Conservation (phyloP, 371 early-diverging fungal genomes). For the Mucor plumbeus region DNA sequence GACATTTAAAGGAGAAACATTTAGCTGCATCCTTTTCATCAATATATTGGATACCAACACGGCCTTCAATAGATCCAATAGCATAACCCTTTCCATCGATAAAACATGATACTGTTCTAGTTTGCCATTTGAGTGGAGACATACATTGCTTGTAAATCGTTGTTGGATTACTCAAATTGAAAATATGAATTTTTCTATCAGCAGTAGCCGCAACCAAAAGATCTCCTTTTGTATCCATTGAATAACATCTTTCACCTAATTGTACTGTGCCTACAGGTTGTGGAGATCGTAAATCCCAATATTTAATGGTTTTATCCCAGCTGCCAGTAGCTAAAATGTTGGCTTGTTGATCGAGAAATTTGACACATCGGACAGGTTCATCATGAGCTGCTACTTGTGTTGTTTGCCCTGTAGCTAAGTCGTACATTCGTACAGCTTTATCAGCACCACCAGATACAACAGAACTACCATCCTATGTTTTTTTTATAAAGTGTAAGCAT, state of each 20-base stretch:
- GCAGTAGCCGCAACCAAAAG: slow-evolving; percentile 45
- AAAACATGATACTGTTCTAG: slow-evolving; percentile 80
- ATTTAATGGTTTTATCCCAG: slow-evolving; percentile 95
- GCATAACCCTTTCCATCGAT: slow-evolving; percentile 83
- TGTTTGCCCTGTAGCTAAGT: slow-evolving; percentile 79
- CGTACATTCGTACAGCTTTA: slow-evolving; percentile 79
- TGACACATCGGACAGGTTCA: slow-evolving; percentile 74
- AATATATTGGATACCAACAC: slow-evolving; percentile 89
- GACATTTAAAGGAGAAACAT: slow-evolving; percentile 94
- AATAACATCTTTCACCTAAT: slow-evolving; percentile 85
- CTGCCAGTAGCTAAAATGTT: slow-evolving; percentile 86
- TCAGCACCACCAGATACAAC: slow-evolving; percentile 64
- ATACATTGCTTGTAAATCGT: slow-evolving; percentile 62
- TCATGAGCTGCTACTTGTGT: slow-evolving; percentile 82
- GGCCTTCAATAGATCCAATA: slow-evolving; percentile 90
- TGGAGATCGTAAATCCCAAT: slow-evolving; percentile 90
- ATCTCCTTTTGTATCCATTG: slow-evolving; percentile 76
- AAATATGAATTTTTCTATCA: slow-evolving; percentile 68
- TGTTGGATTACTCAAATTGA: slow-evolving; percentile 80
- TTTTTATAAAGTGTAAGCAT: neutral
- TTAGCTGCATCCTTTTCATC: slow-evolving; percentile 74
- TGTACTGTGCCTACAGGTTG: slow-evolving; percentile 74
- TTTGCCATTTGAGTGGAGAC: slow-evolving; percentile 81
- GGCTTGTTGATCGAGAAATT: slow-evolving; percentile 70
- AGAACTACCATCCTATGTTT: slow-evolving; percentile 34